Evolutionary conservation across 1,139 yeast genomes (phyloP), one percentile per base, ranked within the genome.

Genomic region (Geotrichum candidum): DNA sequence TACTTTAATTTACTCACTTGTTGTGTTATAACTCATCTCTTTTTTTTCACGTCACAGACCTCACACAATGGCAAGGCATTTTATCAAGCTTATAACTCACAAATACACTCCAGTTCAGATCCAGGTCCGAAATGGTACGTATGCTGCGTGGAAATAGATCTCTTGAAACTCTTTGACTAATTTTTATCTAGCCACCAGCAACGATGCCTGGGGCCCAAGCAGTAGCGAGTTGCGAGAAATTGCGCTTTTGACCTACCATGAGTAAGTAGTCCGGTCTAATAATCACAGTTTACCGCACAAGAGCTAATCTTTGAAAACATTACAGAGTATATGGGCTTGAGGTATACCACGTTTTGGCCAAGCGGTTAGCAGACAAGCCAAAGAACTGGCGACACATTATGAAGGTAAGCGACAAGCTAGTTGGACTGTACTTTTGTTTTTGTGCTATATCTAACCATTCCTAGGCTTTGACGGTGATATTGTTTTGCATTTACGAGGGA

Each of bases 341-440:
- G 70, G 83, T 90, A 38, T 86, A 89, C 90, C 96, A 89, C 69
- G 88, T 90, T 86, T 75, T 90, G 59, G 96, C 89, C 72, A 84
- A 89, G 68, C 80, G 97, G 68, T 77, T 90, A 66, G 89, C 89
- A 70, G 96, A 90, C 69, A 89, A 90, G 77, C 96, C 96, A 56
- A 90, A 90, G 53, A 62, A 62, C 73, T 90, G 96, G 96, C 82
- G 95, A 66, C 97, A 90, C 73, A 88, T 90, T 56, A 92, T 94
- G 63, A 90, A 90, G 63, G 71, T 68, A 52, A 29, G 63, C 22
- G 22, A 41, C 48, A 4, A 1, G 48, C 13, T 23, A 18, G 7
- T 25, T 31, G 46, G 15, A 38, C 13, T 23, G 25, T 51, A 18
- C 15, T 11, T 23, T 52, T n/a, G 22, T 50, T 48, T 46, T 53